phyloP scores from a whole-genome alignment of 331 rosid species.

The Prunus yedoensis region DNA sequence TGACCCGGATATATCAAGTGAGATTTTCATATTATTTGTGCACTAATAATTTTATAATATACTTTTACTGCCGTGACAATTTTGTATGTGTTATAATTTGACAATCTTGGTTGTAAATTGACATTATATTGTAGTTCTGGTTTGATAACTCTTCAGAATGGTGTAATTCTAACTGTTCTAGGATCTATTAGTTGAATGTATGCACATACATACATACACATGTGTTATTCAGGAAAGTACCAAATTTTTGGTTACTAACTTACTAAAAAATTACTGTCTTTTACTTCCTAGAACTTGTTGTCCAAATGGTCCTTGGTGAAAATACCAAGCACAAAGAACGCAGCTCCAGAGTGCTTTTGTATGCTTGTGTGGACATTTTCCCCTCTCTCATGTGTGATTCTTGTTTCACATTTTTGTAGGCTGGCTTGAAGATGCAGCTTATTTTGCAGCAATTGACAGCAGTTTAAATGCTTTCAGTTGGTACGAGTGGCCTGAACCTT shows the following conservation, averaged over 20 bases:
- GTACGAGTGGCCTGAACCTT: slow-evolving; percentile 94
- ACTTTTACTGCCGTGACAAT: background rate
- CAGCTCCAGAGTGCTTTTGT: background rate
- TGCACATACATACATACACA: background rate
- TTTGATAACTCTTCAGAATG: background rate
- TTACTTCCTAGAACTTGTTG: background rate
- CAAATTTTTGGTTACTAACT: background rate
- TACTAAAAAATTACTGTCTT: background rate
- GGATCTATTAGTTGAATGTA: background rate
- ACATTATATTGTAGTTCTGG: background rate
- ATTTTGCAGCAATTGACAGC: slow-evolving; percentile 91
- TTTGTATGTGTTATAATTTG: background rate
- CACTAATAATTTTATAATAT: background rate
- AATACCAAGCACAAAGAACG: background rate
- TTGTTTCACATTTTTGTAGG: slow-evolving; percentile 51
- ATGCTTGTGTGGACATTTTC: slow-evolving; percentile 13
- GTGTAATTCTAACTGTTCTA: background rate
- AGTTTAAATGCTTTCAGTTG: slow-evolving; percentile 65
- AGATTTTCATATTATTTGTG: slow-evolving; percentile 31
- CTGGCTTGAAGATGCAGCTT: slow-evolving; percentile 99
- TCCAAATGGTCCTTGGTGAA: background rate
- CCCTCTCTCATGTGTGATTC: slow-evolving; percentile 24
- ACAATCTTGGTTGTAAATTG: background rate
- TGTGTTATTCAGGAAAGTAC: background rate
- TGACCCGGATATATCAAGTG: slow-evolving; percentile 74